A percentile compares a stretch with the other conserved stretches of the same genome.
Evolutionary conservation across 2,329 filamentous ascomycete species (phyloP).

Genomic region (Apiospora arundinis): DNA sequence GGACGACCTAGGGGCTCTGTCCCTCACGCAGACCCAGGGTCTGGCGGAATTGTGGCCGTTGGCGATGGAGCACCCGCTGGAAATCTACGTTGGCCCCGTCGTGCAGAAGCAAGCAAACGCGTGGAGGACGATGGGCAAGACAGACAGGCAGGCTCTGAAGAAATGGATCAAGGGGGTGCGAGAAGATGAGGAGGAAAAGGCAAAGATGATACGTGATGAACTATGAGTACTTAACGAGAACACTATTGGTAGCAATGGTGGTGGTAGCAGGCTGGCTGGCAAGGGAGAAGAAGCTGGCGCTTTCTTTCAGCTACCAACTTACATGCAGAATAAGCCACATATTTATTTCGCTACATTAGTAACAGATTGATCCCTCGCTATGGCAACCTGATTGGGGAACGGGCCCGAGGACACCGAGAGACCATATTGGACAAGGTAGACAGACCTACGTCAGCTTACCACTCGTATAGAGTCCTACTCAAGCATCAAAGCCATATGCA

Average conservation of each 20-base stretch:
- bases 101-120: background rate
- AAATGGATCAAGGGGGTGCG: conserved; percentile 5
- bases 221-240: background rate
- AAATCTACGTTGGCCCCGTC: conserved; percentile 35
- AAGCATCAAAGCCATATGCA: background rate
- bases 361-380: background rate
- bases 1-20: conserved; percentile 36
- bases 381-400: background rate
- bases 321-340: conserved; percentile 1
- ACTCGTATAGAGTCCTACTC: background rate
- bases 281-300: background rate
- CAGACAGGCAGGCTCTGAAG: conserved; percentile 1
- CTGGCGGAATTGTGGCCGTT: conserved; percentile 37
- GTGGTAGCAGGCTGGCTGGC: background rate
- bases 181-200: background rate
- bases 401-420: conserved; percentile 10
- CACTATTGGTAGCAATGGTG: background rate
- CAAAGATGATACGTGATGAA: background rate
- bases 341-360: background rate
- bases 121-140: background rate
- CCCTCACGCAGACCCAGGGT: conserved; percentile 26
- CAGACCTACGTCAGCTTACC: background rate
- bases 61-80: conserved; percentile 36
- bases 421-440: conserved; percentile 5
- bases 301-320: background rate